phyloP scores from a whole-genome alignment of 1,284 basidiomycete species.

The Austroboletus sp. region DNA sequence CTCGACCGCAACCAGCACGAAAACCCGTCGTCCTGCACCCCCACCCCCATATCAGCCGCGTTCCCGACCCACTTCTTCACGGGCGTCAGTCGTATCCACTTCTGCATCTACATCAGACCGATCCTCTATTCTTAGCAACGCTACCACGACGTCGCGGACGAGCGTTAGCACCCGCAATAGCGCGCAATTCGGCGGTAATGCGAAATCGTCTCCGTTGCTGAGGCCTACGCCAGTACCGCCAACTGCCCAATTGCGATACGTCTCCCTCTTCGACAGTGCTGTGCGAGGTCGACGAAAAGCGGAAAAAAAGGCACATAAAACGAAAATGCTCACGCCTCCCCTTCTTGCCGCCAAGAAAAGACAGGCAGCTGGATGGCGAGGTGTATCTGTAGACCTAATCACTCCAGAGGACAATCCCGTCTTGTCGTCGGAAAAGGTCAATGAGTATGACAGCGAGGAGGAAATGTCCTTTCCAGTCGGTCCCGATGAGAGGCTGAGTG shows the following conservation, averaged over 20 bases:
- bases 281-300: conserved; percentile 43
- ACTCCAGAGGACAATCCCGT: conserved; percentile 37
- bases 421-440: conserved; percentile 16
- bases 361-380: conserved; percentile 68
- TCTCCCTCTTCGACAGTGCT: conserved; percentile 56
- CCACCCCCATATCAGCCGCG: conserved; percentile 32
- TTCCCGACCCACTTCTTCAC: conserved; percentile 29
- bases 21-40: conserved; percentile 32
- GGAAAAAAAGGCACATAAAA: conserved; percentile 32
- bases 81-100: conserved; percentile 38
- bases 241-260: conserved; percentile 57
- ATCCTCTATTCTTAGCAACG: conserved; percentile 53
- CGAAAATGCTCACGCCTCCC: conserved; percentile 32
- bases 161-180: conserved; percentile 37
- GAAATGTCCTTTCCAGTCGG: conserved; percentile 24
- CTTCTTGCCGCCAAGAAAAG: conserved; percentile 38
- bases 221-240: conserved; percentile 62
- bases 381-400: conserved; percentile 66
- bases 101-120: conserved; percentile 49
- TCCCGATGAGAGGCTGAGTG: conserved; percentile 47
- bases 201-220: conserved; percentile 29
- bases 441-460: conserved; percentile 33
- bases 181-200: conserved; percentile 14
- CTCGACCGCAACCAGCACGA: conserved; percentile 27
- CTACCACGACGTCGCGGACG: conserved; percentile 43